Percentiles rank a stretch among this genome's conserved stretches.
Conservation (phyloP, 1,284 basidiomycete genomes). For the Sanghuangporus sanghuang region DNA sequence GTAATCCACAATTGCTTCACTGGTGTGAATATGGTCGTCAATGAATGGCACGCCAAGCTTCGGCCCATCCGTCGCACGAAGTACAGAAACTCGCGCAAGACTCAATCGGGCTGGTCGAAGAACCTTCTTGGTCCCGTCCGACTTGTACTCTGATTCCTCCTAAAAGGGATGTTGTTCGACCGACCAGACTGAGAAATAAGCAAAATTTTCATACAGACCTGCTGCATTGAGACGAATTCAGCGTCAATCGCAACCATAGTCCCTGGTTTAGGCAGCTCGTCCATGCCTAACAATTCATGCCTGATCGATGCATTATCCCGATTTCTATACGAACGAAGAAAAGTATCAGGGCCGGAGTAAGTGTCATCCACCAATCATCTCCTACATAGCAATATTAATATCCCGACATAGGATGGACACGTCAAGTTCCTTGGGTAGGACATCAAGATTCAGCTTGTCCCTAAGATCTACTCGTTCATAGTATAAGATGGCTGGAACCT, state of each 20-base stretch:
- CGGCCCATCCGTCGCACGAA: constrained; percentile 73
- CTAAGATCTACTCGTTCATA: constrained; percentile 72
- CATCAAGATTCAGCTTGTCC: constrained; percentile 56
- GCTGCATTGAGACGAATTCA: constrained; percentile 96
- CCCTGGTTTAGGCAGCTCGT: constrained; percentile 84
- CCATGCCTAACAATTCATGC: constrained; percentile 65
- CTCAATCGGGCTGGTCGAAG: constrained; percentile 88
- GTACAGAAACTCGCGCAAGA: constrained; percentile 90
- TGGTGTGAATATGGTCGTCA: constrained; percentile 96
- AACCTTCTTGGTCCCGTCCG: constrained; percentile 91
- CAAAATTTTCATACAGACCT: constrained; percentile 40
- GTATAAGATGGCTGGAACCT: constrained; percentile 88
- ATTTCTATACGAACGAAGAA: constrained; percentile 42
- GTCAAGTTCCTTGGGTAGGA: constrained; percentile 67
- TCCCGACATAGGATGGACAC: constrained; percentile 78
- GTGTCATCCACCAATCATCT: constrained; percentile 7
- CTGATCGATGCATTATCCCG: constrained; percentile 72
- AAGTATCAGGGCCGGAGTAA: neutral
- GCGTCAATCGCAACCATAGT: constrained; percentile 94
- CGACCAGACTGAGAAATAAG: neutral
- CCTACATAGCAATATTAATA: constrained; percentile 80
- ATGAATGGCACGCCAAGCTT: constrained; percentile 89
- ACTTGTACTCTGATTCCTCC: constrained; percentile 94
- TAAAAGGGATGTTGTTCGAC: constrained; percentile 26
- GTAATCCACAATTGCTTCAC: constrained; percentile 93